phyloP scores from a whole-genome alignment of 805 yeast species.

The Wickerhamiella siamensis region DNA sequence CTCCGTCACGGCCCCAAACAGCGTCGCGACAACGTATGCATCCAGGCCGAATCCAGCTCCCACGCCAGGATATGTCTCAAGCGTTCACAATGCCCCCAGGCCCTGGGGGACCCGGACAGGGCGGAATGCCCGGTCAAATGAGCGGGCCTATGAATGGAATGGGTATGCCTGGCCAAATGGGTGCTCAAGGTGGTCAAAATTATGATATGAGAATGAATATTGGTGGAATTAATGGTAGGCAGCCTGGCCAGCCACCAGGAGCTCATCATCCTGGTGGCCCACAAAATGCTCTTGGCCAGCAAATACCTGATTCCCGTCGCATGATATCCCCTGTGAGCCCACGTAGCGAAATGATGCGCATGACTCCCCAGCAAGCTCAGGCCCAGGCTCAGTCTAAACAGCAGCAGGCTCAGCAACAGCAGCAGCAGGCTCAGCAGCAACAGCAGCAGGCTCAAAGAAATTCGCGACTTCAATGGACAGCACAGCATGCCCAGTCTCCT shows the following conservation, averaged over 20 bases:
- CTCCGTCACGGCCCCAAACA: not conserved
- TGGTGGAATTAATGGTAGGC: too few species aligned
- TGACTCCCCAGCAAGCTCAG: conserved; percentile 8
- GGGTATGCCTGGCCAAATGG: too few species aligned
- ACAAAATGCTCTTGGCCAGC: too few species aligned
- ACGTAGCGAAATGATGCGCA: too few species aligned
- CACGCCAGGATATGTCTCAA: not conserved
- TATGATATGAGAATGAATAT: too few species aligned
- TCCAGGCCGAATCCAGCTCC: conserved; percentile 2
- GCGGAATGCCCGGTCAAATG: not conserved
- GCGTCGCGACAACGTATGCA: conserved; percentile 1
- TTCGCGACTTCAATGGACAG: conserved; percentile 21
- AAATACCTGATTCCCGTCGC: too few species aligned
- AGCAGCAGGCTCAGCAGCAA: conserved; percentile 11
- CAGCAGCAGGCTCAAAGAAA: conserved; percentile 11
- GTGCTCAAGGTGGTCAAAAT: too few species aligned
- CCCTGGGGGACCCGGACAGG: not conserved
- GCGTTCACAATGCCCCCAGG: not conserved
- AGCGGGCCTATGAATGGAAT: too few species aligned
- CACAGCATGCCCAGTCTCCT: conserved; percentile 8
- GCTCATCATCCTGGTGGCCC: too few species aligned
- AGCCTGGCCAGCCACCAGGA: too few species aligned
- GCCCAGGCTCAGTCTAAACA: conserved; percentile 9
- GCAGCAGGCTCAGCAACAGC: conserved; percentile 16
- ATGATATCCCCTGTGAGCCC: too few species aligned